phyloP scores from a whole-genome alignment of 2,329 filamentous ascomycete species.

The Cladosporium sphaerospermum region DNA sequence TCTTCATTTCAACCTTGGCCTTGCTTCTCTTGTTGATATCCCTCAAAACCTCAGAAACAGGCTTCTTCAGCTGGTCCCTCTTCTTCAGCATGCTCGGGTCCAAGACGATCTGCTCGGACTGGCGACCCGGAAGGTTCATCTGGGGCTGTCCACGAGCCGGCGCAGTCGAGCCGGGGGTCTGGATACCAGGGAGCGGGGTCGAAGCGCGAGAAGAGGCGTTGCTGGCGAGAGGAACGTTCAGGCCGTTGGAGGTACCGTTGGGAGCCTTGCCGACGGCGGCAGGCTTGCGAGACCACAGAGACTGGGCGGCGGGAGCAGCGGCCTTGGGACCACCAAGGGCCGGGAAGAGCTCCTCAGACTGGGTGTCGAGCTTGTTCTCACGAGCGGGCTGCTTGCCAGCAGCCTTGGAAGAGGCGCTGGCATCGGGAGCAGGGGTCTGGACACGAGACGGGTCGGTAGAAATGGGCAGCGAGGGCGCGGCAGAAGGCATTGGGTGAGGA shows the following conservation, averaged over 20 bases:
- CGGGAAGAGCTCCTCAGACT: conserved; percentile 91
- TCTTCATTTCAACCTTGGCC: conserved; percentile 72
- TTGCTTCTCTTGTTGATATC: conserved; percentile 91
- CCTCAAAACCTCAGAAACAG: conserved; percentile 75
- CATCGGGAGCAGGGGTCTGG: conserved; percentile 29
- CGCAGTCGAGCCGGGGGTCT: conserved; percentile 43
- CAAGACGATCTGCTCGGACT: conserved; percentile 69
- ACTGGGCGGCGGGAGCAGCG: conserved; percentile 54
- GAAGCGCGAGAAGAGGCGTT: conserved; percentile 52
- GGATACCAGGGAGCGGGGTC: conserved; percentile 56
- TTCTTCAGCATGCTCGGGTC: conserved; percentile 71
- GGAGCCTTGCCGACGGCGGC: conserved; percentile 41
- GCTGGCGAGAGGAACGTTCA: conserved; percentile 36
- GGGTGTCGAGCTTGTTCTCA: conserved; percentile 60
- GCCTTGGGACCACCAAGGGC: conserved; percentile 72
- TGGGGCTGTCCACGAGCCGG: conserved; percentile 41
- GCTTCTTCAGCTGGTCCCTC: conserved; percentile 72
- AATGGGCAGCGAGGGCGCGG: conserved; percentile 40
- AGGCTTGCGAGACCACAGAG: conserved; percentile 71
- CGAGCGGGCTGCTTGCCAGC: conserved; percentile 63
- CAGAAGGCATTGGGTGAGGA: conserved; percentile 44
- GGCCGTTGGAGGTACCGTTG: conserved; percentile 31
- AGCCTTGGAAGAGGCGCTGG: conserved; percentile 54
- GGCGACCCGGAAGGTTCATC: conserved; percentile 74
- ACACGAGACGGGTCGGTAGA: conserved; percentile 29